These are phyloP conservation scores for Candida chilensis DNA, from an alignment of 805 yeast genomes.

Conservation along the genomic window DNA sequence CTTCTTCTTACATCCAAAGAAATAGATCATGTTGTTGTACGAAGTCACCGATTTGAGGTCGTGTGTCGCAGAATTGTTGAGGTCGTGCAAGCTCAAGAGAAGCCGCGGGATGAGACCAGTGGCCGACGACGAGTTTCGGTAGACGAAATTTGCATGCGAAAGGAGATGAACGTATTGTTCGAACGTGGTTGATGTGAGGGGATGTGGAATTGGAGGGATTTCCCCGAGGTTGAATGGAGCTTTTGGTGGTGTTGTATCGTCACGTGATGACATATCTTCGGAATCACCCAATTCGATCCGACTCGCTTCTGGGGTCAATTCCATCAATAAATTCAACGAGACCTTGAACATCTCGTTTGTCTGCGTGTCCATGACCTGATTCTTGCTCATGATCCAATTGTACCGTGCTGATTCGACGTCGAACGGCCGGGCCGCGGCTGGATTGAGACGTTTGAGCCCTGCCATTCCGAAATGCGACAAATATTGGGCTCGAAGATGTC, in stretches of 20 bases:
- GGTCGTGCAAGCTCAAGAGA: constrained; percentile 24
- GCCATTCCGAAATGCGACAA: too few relatives aligned
- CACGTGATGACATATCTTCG: neutral
- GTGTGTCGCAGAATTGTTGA: constrained; percentile 18
- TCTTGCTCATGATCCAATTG: too few relatives aligned
- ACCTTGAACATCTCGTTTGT: too few relatives aligned
- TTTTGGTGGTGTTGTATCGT: neutral
- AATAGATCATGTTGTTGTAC: constrained; percentile 27
- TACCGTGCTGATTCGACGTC: too few relatives aligned
- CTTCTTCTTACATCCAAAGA: constrained; percentile 27
- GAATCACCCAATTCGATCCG: neutral
- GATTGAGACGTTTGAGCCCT: too few relatives aligned
- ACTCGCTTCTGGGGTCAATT: neutral
- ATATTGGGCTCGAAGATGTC: too few relatives aligned
- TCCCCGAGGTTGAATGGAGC: constrained; percentile 2
- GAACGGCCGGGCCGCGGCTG: too few relatives aligned
- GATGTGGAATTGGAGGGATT: constrained; percentile 2
- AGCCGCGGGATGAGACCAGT: constrained; percentile 27
- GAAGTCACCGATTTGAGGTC: constrained; percentile 21
- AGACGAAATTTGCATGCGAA: constrained; percentile 22
- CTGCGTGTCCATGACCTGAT: too few relatives aligned
- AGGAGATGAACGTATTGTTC: constrained; percentile 22
- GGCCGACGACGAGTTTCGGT: constrained; percentile 18
- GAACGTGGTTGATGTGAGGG: constrained; percentile 16
- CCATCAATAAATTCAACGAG: too few relatives aligned